Evolutionary conservation across 768 basidiomycete genomes (phyloP), one percentile per base, ranked within the genome.

Genomic region (Macrocybe gigantea): DNA sequence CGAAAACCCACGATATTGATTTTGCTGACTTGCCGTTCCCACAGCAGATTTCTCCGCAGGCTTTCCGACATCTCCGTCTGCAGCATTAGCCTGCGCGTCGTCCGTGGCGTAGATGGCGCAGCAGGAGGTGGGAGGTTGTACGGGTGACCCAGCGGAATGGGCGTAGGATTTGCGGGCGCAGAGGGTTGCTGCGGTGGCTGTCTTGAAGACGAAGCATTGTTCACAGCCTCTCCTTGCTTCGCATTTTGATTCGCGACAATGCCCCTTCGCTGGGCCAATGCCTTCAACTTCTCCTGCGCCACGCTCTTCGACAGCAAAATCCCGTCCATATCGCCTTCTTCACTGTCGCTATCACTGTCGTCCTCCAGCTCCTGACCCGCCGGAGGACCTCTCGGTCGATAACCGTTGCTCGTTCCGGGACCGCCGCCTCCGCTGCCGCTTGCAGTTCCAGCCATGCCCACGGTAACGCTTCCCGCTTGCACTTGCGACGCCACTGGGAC

Each of bases 41-140:
- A 91, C 5, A 93, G 65, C 48, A 93, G 61, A 56, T 93, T 88
- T 40, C 85, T 72, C 14, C 93, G 73, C 52, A 95, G 66, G 49
- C 83, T 86, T 65, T 95, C 93, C 32, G 86, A 85, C 60, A 95
- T 71, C 64, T 95, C 93, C 4, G 83, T 85, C 47, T 82, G 74
- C 40, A 94, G 72, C 88, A 94, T 94, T 54, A 79, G 75, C 43
- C 88, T 73, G 2, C 93, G 77, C 2, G 90, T 93, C 38, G 93
- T 91, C 33, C 87, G 81, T 0, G 93, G 93, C 1, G 89, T 90
- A 54, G 85, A 84, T 2, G 88, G 88, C 12, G 78, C 69, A 0
- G 73, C 67, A 32, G 78, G 69, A 3, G 76, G 72, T 0, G 88
- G 88, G 22, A 91, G 74, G 56, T 88, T 86, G 65, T 89, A 88